Percentiles rank a stretch among this genome's conserved stretches.
Evolutionary conservation across 1,139 yeast species (phyloP).

Genomic region (Saccharomyces hybrid): DNA sequence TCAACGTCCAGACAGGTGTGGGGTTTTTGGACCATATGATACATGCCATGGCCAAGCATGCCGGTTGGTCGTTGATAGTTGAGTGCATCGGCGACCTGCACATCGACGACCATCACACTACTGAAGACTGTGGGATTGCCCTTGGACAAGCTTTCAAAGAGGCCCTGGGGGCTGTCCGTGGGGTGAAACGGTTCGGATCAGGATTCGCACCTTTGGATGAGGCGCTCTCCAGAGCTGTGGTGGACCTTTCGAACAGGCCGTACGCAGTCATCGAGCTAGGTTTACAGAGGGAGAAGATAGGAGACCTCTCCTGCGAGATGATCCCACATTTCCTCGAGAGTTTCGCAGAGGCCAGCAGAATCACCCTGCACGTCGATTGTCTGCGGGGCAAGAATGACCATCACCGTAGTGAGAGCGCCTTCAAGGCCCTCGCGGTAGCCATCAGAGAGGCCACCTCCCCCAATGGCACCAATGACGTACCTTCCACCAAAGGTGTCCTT

Average conservation of each 20-base stretch:
- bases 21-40: constrained; percentile 97
- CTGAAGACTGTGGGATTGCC: constrained; percentile 93
- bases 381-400: constrained; percentile 90
- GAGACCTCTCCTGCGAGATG: constrained; percentile 91
- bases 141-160: constrained; percentile 82
- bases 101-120: constrained; percentile 94
- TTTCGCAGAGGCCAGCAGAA: constrained; percentile 85
- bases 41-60: constrained; percentile 92
- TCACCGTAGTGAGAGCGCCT: constrained; percentile 92
- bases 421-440: constrained; percentile 92
- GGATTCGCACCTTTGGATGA: constrained; percentile 97
- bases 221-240: constrained; percentile 89
- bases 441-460: constrained; percentile 75
- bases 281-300: constrained; percentile 83
- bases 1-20: constrained; percentile 79
- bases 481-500: constrained; percentile 92
- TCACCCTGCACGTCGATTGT: constrained; percentile 92
- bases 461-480: constrained; percentile 85
- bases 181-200: constrained; percentile 87
- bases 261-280: constrained; percentile 86
- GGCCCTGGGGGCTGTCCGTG: constrained; percentile 83
- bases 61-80: constrained; percentile 88
- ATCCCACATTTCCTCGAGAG: constrained; percentile 92
- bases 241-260: constrained; percentile 88
- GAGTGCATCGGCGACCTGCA: constrained; percentile 92